A percentile compares a stretch with the other conserved stretches of the same genome.
phyloP scores from a whole-genome alignment of 2,329 filamentous ascomycete species.

The Alternaria incomplexa region DNA sequence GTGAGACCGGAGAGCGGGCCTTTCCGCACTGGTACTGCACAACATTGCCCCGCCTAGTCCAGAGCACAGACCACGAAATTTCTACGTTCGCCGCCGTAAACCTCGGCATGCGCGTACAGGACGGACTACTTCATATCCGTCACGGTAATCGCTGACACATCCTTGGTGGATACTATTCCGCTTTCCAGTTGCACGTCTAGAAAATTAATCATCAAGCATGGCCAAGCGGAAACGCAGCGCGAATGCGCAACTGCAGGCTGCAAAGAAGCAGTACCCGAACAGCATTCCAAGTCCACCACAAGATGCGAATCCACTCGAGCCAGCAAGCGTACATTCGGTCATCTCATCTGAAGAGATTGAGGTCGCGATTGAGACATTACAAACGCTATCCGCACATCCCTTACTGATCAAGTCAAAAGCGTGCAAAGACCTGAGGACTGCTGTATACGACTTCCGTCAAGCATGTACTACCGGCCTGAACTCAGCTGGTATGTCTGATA shows the following conservation, averaged over 20 bases:
- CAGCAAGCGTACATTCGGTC: constrained; percentile 60
- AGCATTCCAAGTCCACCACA: constrained; percentile 37
- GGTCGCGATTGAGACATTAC: constrained; percentile 69
- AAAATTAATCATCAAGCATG: constrained; percentile 16
- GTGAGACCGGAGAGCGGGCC: not conserved
- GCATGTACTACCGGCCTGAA: constrained; percentile 72
- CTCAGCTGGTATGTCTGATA: constrained; percentile 53
- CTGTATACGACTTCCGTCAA: constrained; percentile 72
- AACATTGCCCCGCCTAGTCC: not conserved
- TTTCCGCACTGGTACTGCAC: not conserved
- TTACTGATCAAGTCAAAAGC: constrained; percentile 70
- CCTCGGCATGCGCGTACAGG: not conserved
- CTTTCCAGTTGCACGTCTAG: not conserved
- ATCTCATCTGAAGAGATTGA: constrained; percentile 71
- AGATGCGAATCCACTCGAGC: constrained; percentile 42
- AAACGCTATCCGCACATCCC: constrained; percentile 64
- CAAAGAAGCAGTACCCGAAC: constrained; percentile 30
- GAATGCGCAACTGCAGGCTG: constrained; percentile 22
- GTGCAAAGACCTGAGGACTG: constrained; percentile 70
- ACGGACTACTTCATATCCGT: not conserved
- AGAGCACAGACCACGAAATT: constrained; percentile 11
- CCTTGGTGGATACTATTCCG: not conserved
- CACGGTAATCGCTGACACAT: not conserved
- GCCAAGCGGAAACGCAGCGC: constrained; percentile 40
- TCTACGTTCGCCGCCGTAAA: constrained; percentile 8